Conservation (phyloP, 2,329 filamentous ascomycete genomes). For the Paecilomyces niveus region DNA sequence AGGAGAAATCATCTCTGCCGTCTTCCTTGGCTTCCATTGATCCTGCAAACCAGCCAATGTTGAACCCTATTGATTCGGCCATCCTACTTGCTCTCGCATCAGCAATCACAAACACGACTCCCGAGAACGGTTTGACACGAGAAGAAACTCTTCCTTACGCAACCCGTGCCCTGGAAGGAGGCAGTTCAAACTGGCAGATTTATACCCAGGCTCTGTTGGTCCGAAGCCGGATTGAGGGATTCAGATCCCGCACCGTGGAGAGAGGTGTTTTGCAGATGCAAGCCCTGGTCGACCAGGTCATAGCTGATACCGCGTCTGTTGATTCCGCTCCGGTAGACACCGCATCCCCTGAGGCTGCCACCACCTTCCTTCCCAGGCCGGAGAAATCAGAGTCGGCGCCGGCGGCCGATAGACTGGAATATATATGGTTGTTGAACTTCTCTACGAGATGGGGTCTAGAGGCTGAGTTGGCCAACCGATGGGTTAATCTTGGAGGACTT, state of each 20-base stretch:
- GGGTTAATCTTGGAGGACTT: conserved; percentile 81
- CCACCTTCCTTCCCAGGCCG: conserved; percentile 73
- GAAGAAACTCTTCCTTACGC: conserved; percentile 93
- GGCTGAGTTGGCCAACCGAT: conserved; percentile 85
- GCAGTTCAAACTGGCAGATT: conserved; percentile 94
- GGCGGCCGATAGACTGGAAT: conserved; percentile 67
- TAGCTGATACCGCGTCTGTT: conserved; percentile 65
- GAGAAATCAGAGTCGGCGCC: conserved; percentile 68
- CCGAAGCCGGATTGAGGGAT: conserved; percentile 81
- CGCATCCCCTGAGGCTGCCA: conserved; percentile 29
- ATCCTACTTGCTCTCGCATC: conserved; percentile 74
- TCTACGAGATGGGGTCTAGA: conserved; percentile 92
- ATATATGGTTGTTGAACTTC: conserved; percentile 75
- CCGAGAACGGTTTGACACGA: conserved; percentile 76
- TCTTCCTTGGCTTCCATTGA: conserved; percentile 56
- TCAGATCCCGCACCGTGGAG: conserved; percentile 80
- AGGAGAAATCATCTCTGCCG: conserved; percentile 50
- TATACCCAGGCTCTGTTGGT: conserved; percentile 92
- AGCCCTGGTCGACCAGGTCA: conserved; percentile 88
- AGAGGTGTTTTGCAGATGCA: conserved; percentile 87
- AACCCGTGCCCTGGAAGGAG: conserved; percentile 76
- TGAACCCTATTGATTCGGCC: conserved; percentile 79
- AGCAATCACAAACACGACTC: conserved; percentile 83
- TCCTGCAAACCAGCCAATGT: conserved; percentile 72
- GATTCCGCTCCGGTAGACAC: conserved; percentile 23